Conservation (phyloP, 2,329 filamentous ascomycete species). For the Xylariales sp. region DNA sequence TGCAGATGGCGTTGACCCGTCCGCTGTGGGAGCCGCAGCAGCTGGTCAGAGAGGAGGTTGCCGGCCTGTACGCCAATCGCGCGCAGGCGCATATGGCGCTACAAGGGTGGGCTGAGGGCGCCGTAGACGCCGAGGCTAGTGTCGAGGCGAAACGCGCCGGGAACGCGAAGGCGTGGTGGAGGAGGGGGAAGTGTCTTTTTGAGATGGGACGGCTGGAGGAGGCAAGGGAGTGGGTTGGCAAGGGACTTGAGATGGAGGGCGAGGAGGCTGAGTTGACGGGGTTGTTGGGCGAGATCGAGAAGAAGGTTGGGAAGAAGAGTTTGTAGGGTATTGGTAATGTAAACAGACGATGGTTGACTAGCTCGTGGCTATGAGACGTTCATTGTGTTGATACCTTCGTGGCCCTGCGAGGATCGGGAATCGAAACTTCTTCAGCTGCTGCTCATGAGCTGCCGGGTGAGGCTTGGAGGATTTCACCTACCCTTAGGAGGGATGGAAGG, state of each 20-base stretch:
- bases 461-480: too few relatives aligned
- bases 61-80: constrained; percentile 76
- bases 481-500: too few relatives aligned
- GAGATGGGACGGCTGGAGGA: constrained; percentile 90
- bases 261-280: constrained; percentile 60
- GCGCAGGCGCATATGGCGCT: constrained; percentile 86
- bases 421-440: too few relatives aligned
- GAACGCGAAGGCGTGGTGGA: constrained; percentile 94
- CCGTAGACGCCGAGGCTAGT: constrained; percentile 82
- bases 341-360: too few relatives aligned
- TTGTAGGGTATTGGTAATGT: constrained; percentile 25
- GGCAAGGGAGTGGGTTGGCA: constrained; percentile 71
- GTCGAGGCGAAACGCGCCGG: constrained; percentile 81
- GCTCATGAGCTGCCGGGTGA: too few relatives aligned
- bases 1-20: constrained; percentile 80
- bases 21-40: constrained; percentile 85
- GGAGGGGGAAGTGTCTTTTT: constrained; percentile 74
- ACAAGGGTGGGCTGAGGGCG: constrained; percentile 77
- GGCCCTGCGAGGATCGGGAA: too few relatives aligned
- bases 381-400: too few relatives aligned
- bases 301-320: constrained; percentile 32
- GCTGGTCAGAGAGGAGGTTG: constrained; percentile 79
- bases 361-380: too few relatives aligned
- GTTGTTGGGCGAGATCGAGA: constrained; percentile 59
- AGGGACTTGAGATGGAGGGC: constrained; percentile 78